These are phyloP conservation scores for Chalciporus sphaerocephalus DNA, from an alignment of 768 basidiomycete species.

Conservation along the genomic window DNA sequence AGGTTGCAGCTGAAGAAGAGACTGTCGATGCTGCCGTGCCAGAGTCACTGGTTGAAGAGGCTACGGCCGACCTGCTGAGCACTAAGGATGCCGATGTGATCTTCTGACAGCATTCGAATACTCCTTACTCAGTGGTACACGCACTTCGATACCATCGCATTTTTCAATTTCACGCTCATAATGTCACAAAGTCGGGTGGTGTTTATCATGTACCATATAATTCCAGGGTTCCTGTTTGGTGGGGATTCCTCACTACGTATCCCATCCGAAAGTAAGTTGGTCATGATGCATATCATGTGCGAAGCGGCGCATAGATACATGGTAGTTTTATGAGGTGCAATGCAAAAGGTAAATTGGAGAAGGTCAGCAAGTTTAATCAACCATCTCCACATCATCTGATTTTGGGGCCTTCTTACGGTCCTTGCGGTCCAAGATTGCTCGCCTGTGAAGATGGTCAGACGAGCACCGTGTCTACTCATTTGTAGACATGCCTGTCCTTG, in stretches of 20 bases:
- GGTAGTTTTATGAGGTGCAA: conserved; percentile 44
- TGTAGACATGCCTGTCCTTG: conserved; percentile 66
- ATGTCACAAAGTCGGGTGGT: not conserved
- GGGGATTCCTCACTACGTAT: not conserved
- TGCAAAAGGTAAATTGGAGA: conserved; percentile 10
- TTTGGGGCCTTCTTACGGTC: conserved; percentile 62
- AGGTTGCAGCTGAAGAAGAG: conserved; percentile 26
- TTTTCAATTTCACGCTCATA: conserved; percentile 1
- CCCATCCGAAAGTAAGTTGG: conserved; percentile 8
- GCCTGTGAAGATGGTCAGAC: conserved; percentile 39
- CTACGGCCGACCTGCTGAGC: conserved; percentile 62
- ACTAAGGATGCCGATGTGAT: conserved; percentile 92
- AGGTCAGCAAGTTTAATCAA: conserved; percentile 39
- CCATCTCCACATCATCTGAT: conserved; percentile 71
- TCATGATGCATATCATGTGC: conserved; percentile 57
- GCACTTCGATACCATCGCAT: conserved; percentile 12
- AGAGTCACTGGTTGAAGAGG: conserved; percentile 28
- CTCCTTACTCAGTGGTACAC: not conserved
- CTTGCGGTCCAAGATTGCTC: conserved; percentile 85
- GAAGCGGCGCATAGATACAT: conserved; percentile 61
- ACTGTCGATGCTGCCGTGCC: conserved; percentile 17
- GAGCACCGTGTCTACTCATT: not conserved
- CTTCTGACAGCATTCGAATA: conserved; percentile 50
- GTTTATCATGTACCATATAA: conserved; percentile 12
- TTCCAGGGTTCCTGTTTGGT: conserved; percentile 10